Evolutionary conservation across 768 basidiomycete species (phyloP).

Genomic region (Rhodocollybia butyracea): DNA sequence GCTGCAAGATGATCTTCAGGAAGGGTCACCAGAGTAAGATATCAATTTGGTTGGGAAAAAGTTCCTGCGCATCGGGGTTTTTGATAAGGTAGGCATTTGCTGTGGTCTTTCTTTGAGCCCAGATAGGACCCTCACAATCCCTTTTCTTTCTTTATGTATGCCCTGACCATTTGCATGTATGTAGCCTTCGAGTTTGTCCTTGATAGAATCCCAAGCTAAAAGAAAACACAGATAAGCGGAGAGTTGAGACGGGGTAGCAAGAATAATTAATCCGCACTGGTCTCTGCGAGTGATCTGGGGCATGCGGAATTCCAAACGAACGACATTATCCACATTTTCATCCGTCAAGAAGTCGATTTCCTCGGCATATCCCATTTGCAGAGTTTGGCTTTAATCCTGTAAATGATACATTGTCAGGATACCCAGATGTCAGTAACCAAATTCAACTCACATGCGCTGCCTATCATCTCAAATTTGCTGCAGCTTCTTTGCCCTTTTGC

Average conservation of each 20-base stretch:
- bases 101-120: conserved; percentile 15
- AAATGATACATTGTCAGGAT: not conserved
- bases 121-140: conserved; percentile 10
- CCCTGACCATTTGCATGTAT: conserved; percentile 1
- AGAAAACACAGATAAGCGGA: not conserved
- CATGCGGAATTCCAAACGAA: conserved; percentile 1
- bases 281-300: conserved; percentile 12
- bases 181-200: not conserved
- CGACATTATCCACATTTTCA: not conserved
- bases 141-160: not conserved
- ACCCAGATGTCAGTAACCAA: not conserved
- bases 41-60: conserved; percentile 7
- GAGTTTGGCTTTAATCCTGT: not conserved
- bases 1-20: conserved; percentile 15
- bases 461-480: not conserved
- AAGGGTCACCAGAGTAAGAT: conserved; percentile 8
- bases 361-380: not conserved
- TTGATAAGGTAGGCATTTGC: conserved; percentile 17
- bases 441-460: not conserved
- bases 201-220: conserved; percentile 1
- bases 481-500: not conserved
- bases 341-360: not conserved
- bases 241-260: not conserved
- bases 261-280: not conserved
- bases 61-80: conserved; percentile 9